phyloP scores from a whole-genome alignment of 495 filamentous ascomycete species.

The Hypoxylon trugodes region DNA sequence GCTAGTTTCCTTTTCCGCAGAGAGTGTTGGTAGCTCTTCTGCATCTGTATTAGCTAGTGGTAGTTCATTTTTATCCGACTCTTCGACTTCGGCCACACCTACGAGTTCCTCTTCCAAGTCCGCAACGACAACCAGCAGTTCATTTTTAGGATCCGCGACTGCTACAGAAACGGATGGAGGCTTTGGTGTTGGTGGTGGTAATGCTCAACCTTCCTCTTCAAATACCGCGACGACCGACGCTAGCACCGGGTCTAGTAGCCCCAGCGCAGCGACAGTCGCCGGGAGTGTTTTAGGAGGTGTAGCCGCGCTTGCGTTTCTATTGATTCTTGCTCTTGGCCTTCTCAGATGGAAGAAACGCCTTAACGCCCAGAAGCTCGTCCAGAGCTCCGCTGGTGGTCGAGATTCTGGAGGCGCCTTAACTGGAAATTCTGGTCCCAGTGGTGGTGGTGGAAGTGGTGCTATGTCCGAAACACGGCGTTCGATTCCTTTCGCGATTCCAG shows the following conservation, averaged over 20 bases:
- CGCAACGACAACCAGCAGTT: conserved; percentile 12
- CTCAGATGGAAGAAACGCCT: conserved; percentile 64
- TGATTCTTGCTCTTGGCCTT: conserved; percentile 63
- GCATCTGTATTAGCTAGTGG: conserved; percentile 33
- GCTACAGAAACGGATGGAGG: conserved; percentile 18
- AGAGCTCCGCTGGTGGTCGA: conserved; percentile 41
- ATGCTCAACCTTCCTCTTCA: conserved; percentile 30
- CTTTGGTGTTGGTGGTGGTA: conserved; percentile 24
- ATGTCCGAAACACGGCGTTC: conserved; percentile 60
- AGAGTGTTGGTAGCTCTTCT: conserved; percentile 30
- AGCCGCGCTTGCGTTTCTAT: conserved; percentile 67
- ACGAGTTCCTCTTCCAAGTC: conserved; percentile 19
- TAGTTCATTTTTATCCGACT: conserved; percentile 27
- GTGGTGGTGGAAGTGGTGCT: conserved; percentile 38
- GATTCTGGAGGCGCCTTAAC: conserved; percentile 41
- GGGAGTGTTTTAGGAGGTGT: conserved; percentile 73
- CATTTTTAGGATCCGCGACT: not conserved
- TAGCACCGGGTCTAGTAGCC: conserved; percentile 25
- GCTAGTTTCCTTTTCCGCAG: conserved; percentile 35
- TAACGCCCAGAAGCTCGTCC: conserved; percentile 45
- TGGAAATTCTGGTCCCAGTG: conserved; percentile 33
- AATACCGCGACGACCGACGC: conserved; percentile 26
- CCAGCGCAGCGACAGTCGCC: conserved; percentile 54
- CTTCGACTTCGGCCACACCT: conserved; percentile 1
- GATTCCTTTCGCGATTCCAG: conserved; percentile 63